phyloP scores from a whole-genome alignment of 805 yeast genomes.

The Teunomyces stri region DNA sequence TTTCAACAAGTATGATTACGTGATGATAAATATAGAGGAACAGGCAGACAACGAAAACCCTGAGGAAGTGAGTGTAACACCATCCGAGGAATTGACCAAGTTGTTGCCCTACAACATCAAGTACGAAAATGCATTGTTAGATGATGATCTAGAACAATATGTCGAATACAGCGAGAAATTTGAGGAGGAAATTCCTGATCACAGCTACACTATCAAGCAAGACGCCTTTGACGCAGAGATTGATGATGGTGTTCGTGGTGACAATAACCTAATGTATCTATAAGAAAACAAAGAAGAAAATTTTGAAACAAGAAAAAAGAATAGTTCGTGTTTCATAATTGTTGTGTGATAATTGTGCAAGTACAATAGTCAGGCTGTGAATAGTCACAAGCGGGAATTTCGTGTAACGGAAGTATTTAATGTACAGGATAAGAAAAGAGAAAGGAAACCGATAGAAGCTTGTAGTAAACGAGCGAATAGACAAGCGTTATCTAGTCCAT shows the following conservation, averaged over 20 bases:
- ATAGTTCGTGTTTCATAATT: not conserved
- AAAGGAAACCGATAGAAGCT: not conserved
- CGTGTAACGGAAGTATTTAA: not conserved
- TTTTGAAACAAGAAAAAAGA: not conserved
- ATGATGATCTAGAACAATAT: slow-evolving; percentile 27
- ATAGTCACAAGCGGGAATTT: too few species aligned
- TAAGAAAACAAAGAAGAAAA: not conserved
- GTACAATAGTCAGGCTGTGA: not conserved
- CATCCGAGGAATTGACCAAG: slow-evolving; percentile 21
- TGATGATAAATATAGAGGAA: slow-evolving; percentile 25
- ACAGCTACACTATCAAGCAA: not conserved
- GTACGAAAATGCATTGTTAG: slow-evolving; percentile 23
- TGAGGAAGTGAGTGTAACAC: slow-evolving; percentile 13
- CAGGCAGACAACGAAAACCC: slow-evolving; percentile 18
- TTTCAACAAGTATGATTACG: slow-evolving; percentile 29
- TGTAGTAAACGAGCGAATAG: not conserved
- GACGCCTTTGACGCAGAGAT: slow-evolving; percentile 2
- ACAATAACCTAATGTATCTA: slow-evolving; percentile 18
- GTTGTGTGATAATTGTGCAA: not conserved
- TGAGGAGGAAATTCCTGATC: slow-evolving; percentile 1
- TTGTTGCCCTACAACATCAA: slow-evolving; percentile 33
- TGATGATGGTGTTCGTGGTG: slow-evolving; percentile 26
- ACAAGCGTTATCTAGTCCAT: not conserved
- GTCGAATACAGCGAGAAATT: slow-evolving; percentile 6
- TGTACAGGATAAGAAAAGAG: not conserved